These are phyloP conservation scores for Piper longum DNA, from an alignment of 164 flowering plant species.

Conservation along the genomic window DNA sequence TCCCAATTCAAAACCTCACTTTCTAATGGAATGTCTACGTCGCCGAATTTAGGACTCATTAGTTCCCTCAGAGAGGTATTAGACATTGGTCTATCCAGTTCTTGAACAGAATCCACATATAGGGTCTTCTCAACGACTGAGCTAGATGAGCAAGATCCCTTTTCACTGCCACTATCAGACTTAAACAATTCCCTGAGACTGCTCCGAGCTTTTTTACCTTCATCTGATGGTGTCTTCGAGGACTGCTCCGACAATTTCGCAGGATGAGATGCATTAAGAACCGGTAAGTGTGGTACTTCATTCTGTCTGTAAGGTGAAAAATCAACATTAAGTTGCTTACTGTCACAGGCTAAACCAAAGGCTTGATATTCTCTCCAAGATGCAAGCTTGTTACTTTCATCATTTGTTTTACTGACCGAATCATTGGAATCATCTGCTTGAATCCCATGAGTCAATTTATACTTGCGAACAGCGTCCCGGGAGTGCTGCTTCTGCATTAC, in stretches of 20 bases:
- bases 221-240: conserved; percentile 14
- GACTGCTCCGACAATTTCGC: conserved; percentile 42
- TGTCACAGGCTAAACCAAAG: conserved; percentile 32
- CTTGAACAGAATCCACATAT: conserved; percentile 44
- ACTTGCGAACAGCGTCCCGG: conserved; percentile 16
- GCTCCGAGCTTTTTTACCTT: neutral
- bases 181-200: neutral
- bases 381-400: conserved; percentile 20
- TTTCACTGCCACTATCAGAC: conserved; percentile 7
- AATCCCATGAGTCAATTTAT: conserved; percentile 14
- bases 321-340: conserved; percentile 19
- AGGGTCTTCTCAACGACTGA: conserved; percentile 56
- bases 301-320: conserved; percentile 45
- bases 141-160: conserved; percentile 20
- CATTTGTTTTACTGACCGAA: conserved; percentile 19
- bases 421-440: conserved; percentile 17
- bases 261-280: conserved; percentile 38
- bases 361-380: conserved; percentile 30
- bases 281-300: conserved; percentile 41
- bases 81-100: conserved; percentile 11
- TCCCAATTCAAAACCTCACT: conserved; percentile 9
- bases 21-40: conserved; percentile 10
- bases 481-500: conserved; percentile 13
- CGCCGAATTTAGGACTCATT: conserved; percentile 5
- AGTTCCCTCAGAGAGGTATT: conserved; percentile 13